Evolutionary conservation across 345 rosid genomes (phyloP).

Genomic region (Odontarrhena argentea): DNA sequence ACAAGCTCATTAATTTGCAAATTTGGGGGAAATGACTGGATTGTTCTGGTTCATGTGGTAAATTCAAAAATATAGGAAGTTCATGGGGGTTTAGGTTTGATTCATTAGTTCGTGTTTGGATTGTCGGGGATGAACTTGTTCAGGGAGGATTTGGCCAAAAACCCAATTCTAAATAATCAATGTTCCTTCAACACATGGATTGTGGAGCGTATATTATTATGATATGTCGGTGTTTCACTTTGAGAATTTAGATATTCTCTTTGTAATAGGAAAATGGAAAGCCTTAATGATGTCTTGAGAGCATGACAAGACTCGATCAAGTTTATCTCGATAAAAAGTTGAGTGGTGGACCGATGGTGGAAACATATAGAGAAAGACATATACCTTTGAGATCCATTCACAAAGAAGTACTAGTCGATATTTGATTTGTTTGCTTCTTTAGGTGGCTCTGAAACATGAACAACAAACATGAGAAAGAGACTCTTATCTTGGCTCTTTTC

Average conservation of each 20-base stretch:
- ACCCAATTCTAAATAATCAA: too few species aligned
- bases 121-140: too few species aligned
- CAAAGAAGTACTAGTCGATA: neutral
- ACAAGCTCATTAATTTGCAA: too few species aligned
- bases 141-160: too few species aligned
- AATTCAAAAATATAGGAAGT: too few species aligned
- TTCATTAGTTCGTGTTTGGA: too few species aligned
- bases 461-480: neutral
- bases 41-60: too few species aligned
- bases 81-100: too few species aligned
- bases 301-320: neutral
- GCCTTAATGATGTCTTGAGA: neutral
- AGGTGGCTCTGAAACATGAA: conserved; percentile 24
- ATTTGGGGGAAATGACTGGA: too few species aligned
- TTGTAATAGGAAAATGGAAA: neutral
- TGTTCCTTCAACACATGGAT: too few species aligned
- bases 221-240: too few species aligned
- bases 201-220: too few species aligned
- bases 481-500: neutral
- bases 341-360: neutral
- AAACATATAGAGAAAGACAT: neutral
- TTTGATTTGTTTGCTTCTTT: conserved; percentile 8
- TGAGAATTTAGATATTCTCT: neutral
- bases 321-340: neutral
- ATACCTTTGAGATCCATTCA: conserved; percentile 3